Evolutionary conservation across 805 yeast genomes (phyloP).

Genomic region (Metschnikowia gelsemii): DNA sequence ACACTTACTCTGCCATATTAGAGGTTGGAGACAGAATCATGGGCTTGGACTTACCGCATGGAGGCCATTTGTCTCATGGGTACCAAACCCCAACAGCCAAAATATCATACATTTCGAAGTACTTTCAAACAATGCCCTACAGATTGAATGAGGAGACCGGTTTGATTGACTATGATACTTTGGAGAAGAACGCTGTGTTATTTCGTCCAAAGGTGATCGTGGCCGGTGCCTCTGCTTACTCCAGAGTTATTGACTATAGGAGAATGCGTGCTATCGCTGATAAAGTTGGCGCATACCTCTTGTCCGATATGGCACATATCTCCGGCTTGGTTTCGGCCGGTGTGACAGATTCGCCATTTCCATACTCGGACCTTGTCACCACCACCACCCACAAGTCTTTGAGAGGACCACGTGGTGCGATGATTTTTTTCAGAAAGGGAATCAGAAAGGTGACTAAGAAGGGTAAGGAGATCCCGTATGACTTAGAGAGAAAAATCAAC

Average conservation of each 20-base stretch:
- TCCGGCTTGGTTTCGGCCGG: conserved; percentile 96
- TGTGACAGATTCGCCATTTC: conserved; percentile 90
- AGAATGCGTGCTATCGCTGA: conserved; percentile 90
- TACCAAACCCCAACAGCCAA: conserved; percentile 88
- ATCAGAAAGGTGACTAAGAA: conserved; percentile 77
- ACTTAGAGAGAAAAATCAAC: conserved; percentile 87
- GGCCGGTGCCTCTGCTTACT: conserved; percentile 97
- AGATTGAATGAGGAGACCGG: conserved; percentile 85
- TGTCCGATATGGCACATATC: conserved; percentile 97
- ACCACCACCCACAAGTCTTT: conserved; percentile 97
- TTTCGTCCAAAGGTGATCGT: conserved; percentile 94
- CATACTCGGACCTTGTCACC: conserved; percentile 92
- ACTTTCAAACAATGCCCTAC: conserved; percentile 98
- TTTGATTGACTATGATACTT: conserved; percentile 83
- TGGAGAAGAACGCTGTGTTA: conserved; percentile 76
- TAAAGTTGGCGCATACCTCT: conserved; percentile 86
- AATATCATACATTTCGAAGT: conserved; percentile 88
- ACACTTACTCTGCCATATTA: conserved; percentile 85
- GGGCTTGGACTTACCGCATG: conserved; percentile 98
- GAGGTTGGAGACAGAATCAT: conserved; percentile 89
- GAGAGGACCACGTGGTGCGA: conserved; percentile 99
- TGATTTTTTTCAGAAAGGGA: conserved; percentile 97
- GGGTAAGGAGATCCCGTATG: conserved; percentile 83
- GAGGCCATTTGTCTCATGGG: conserved; percentile 97
- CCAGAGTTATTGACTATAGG: conserved; percentile 84